phyloP scores from a whole-genome alignment of 208 protist species.

The Sergeia podlipaevii region DNA sequence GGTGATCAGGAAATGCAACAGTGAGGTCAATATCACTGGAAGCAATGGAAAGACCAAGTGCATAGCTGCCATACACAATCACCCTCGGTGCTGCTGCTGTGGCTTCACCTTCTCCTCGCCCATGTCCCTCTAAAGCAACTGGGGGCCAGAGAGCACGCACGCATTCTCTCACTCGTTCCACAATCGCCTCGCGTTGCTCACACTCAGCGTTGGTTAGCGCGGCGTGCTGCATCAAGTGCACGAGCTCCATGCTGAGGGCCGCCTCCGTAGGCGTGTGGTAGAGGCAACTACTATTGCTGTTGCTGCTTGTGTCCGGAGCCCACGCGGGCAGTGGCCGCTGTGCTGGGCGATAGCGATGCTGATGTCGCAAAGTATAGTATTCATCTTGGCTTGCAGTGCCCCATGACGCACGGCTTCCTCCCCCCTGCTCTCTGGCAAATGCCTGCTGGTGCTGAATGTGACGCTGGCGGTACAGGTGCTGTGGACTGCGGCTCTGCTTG shows the following conservation, averaged over 20 bases:
- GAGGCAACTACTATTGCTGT: too few species aligned
- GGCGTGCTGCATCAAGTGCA: conserved; percentile 35
- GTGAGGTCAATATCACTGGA: conserved; percentile 51
- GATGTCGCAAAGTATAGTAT: too few species aligned
- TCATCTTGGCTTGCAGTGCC: too few species aligned
- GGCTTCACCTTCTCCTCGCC: conserved; percentile 1
- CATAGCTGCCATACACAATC: conserved; percentile 58
- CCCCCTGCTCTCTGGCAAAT: too few species aligned
- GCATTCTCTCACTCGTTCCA: conserved; percentile 15
- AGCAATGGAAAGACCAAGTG: conserved; percentile 51
- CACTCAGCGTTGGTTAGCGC: conserved; percentile 21
- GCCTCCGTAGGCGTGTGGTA: too few species aligned
- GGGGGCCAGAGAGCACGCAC: conserved; percentile 23
- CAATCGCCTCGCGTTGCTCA: conserved; percentile 16
- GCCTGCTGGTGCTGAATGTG: background rate
- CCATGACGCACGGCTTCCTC: too few species aligned
- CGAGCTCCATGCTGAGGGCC: conserved; percentile 36
- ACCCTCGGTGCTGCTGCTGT: conserved; percentile 10
- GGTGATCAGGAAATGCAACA: conserved; percentile 15
- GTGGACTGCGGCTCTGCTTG: background rate
- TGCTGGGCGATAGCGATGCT: too few species aligned
- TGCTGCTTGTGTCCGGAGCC: too few species aligned
- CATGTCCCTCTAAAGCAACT: too few species aligned
- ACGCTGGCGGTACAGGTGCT: background rate
- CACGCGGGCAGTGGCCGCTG: too few species aligned